Evolutionary conservation across 305 asterid genomes (phyloP).

Genomic region (Solanum hybrid): DNA sequence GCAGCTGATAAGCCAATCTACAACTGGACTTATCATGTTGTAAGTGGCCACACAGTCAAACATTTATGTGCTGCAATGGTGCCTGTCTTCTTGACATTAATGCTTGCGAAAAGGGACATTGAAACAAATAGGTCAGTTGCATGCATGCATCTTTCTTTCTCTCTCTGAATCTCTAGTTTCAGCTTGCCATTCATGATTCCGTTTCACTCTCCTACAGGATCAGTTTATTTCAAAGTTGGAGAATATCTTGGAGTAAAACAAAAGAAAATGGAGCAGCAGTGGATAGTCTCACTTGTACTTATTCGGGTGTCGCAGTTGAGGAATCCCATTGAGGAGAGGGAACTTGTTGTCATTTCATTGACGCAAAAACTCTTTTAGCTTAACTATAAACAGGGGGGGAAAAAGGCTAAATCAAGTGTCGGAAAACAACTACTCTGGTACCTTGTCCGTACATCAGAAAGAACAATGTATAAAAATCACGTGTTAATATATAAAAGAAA

Average conservation of each 20-base stretch:
- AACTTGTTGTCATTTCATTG: background rate
- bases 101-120: slow-evolving; percentile 84
- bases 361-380: background rate
- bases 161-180: background rate
- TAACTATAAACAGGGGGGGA: background rate
- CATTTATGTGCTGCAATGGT: slow-evolving; percentile 96
- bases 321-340: slow-evolving; percentile 23
- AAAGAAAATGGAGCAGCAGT: slow-evolving; percentile 34
- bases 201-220: slow-evolving; percentile 36
- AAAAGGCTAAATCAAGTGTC: background rate
- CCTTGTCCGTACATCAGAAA: background rate
- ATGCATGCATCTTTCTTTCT: background rate
- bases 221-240: slow-evolving; percentile 65
- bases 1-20: slow-evolving; percentile 85
- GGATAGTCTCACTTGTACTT: slow-evolving; percentile 38
- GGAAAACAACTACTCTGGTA: background rate
- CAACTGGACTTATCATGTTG: slow-evolving; percentile 51
- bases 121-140: slow-evolving; percentile 58
- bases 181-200: background rate
- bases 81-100: slow-evolving; percentile 77
- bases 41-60: slow-evolving; percentile 94
- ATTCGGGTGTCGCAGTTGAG: slow-evolving; percentile 45
- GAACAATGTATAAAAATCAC: background rate
- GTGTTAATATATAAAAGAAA: background rate
- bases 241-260: slow-evolving; percentile 54